Percentiles rank a stretch among this genome's conserved stretches.
phyloP scores from a whole-genome alignment of 768 basidiomycete genomes.

The Clitopilus hobsonii region DNA sequence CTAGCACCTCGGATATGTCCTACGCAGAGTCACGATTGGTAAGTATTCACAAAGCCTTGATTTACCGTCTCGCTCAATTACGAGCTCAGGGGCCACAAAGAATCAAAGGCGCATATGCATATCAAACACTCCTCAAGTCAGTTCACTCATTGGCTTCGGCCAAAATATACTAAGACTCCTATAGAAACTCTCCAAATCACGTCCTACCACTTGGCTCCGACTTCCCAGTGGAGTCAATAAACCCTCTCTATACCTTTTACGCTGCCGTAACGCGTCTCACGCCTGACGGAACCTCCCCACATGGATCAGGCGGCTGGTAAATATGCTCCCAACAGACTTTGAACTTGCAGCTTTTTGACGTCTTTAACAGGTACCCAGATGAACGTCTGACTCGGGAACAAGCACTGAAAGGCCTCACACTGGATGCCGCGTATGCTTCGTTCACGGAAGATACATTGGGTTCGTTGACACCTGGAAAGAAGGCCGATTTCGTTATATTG shows the following conservation, averaged over 20 bases:
- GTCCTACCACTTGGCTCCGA: constrained; percentile 85
- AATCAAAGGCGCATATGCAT: constrained; percentile 88
- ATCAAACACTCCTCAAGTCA: constrained; percentile 70
- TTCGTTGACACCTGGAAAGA: constrained; percentile 57
- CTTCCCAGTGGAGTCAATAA: constrained; percentile 90
- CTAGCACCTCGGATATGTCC: constrained; percentile 84
- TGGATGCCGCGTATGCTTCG: constrained; percentile 67
- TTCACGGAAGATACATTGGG: constrained; percentile 58
- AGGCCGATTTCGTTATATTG: constrained; percentile 67
- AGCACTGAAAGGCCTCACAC: constrained; percentile 54
- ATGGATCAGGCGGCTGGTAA: constrained; percentile 81
- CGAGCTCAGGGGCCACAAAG: constrained; percentile 64
- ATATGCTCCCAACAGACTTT: constrained; percentile 12
- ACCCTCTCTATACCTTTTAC: constrained; percentile 87
- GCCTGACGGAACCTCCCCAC: constrained; percentile 70
- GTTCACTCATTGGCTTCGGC: not conserved
- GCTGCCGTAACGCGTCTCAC: constrained; percentile 78
- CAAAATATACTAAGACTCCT: not conserved
- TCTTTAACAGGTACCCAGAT: not conserved
- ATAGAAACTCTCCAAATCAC: constrained; percentile 46
- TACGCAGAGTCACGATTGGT: constrained; percentile 85
- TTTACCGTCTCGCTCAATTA: not conserved
- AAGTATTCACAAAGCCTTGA: constrained; percentile 8
- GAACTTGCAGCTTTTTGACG: not conserved
- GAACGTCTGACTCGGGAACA: not conserved